A percentile compares a stretch with the other conserved stretches of the same genome.
These are phyloP conservation scores for Acaromyces ingoldii DNA, from an alignment of 1,284 basidiomycete species.

Conservation along the genomic window DNA sequence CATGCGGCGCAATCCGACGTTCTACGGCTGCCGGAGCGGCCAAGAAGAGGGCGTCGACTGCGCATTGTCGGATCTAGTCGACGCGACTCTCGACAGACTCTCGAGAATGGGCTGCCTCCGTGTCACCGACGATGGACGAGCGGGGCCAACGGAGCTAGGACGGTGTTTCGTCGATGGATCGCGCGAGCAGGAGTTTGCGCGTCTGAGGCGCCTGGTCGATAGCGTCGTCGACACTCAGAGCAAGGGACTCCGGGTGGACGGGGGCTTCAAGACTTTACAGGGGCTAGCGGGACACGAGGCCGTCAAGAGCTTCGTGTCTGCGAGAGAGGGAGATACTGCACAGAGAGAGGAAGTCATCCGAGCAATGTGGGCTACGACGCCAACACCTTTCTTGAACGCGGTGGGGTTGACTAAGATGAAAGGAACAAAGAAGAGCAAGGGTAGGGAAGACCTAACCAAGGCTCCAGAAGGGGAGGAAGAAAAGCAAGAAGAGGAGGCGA, in stretches of 20 bases:
- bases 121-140: background rate
- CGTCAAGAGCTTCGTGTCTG: background rate
- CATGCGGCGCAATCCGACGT: background rate
- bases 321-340: background rate
- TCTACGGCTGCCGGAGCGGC: background rate
- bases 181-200: background rate
- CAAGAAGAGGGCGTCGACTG: background rate
- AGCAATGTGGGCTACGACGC: no score
- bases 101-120: background rate
- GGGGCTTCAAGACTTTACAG: background rate
- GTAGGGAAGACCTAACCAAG: background rate
- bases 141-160: background rate
- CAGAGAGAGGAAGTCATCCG: background rate
- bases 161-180: background rate
- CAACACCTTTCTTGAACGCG: no score
- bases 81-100: background rate
- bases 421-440: background rate
- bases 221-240: background rate
- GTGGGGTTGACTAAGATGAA: no score
- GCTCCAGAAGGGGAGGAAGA: background rate
- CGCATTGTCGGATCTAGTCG: background rate
- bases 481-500: background rate
- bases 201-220: background rate
- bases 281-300: background rate
- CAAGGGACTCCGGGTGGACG: background rate